Evolutionary conservation across 2,329 filamentous ascomycete species (phyloP).

Genomic region (Pleoardoris graminearum): DNA sequence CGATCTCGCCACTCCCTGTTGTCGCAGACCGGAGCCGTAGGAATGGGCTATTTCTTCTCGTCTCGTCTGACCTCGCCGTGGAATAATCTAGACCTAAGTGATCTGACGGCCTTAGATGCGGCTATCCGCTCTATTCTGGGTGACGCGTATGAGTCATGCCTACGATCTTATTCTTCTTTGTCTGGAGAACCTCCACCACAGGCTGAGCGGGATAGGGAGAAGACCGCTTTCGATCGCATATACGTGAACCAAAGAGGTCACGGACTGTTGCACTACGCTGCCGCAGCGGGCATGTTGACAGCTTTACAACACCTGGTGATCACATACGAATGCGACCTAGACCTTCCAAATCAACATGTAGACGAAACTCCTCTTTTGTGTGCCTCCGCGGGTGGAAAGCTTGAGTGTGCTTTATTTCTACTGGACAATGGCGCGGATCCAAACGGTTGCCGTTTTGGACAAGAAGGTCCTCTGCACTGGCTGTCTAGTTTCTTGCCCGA

Average conservation of each 20-base stretch:
- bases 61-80: not conserved
- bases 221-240: slow-evolving; percentile 4
- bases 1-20: slow-evolving; percentile 1
- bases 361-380: slow-evolving; percentile 11
- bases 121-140: not conserved
- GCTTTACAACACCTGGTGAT: slow-evolving; percentile 10
- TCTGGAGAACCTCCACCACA: not conserved
- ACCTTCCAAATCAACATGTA: slow-evolving; percentile 9
- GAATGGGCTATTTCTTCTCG: slow-evolving; percentile 10
- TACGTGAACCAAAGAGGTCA: slow-evolving; percentile 10
- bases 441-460: slow-evolving; percentile 6
- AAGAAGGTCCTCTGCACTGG: slow-evolving; percentile 14
- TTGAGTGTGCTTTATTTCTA: slow-evolving; percentile 8
- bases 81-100: not conserved
- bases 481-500: slow-evolving; percentile 10
- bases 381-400: slow-evolving; percentile 5
- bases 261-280: slow-evolving; percentile 12
- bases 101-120: not conserved
- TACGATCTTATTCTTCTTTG: not conserved
- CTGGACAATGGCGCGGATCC: slow-evolving; percentile 13
- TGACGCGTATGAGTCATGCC: not conserved
- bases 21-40: slow-evolving; percentile 5
- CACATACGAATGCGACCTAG: slow-evolving; percentile 11
- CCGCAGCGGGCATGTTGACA: not conserved
- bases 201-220: not conserved